These are phyloP conservation scores for Clarireedia sp. DNA, from an alignment of 2,329 filamentous ascomycete genomes.

Conservation along the genomic window DNA sequence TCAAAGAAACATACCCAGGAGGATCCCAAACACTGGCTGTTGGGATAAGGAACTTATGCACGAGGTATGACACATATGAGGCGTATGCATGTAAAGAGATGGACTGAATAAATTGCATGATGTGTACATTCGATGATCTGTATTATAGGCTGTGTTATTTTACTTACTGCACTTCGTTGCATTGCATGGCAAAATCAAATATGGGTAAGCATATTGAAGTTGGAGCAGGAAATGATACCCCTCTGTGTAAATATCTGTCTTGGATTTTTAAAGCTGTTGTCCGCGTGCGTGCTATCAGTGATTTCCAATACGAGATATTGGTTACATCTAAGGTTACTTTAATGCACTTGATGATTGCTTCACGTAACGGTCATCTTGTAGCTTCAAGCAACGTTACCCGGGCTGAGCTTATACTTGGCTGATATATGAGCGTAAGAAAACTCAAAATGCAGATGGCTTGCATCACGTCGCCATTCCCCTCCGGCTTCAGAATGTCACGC, in stretches of 20 bases:
- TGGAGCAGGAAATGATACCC: conserved; percentile 8
- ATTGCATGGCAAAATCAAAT: background rate
- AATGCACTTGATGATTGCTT: background rate
- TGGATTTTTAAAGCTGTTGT: no score
- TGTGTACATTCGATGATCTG: no score
- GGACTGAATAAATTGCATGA: no score
- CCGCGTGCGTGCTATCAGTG: no score
- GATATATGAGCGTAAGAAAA: background rate
- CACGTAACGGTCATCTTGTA: background rate
- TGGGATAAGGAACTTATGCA: conserved; percentile 2
- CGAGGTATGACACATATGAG: no score
- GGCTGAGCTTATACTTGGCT: background rate
- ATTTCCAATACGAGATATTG: no score
- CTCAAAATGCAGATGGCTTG: background rate
- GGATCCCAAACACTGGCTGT: conserved; percentile 20
- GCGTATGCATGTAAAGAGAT: no score
- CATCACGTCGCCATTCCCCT: background rate
- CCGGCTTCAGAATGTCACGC: background rate
- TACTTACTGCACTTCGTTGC: background rate
- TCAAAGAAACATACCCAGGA: conserved; percentile 10
- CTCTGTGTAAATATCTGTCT: background rate
- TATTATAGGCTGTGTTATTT: background rate
- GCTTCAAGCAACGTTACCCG: background rate
- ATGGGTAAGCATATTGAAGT: background rate
- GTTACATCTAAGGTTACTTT: no score